Conservation (phyloP, 208 protist genomes). For the Acanthamoeba divionensis region DNA sequence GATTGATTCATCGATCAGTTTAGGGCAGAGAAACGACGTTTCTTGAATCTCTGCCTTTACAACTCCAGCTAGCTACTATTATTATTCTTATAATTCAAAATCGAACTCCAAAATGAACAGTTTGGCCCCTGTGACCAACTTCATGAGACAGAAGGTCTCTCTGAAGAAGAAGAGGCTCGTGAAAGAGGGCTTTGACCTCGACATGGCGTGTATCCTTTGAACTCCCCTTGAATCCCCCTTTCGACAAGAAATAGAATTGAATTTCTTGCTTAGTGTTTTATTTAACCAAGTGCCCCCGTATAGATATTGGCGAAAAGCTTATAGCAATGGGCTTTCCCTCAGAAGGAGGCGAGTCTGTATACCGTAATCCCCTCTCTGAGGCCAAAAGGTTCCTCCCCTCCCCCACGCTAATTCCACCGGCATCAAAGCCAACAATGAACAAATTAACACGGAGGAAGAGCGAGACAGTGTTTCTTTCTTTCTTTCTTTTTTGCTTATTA, state of each 20-base stretch:
- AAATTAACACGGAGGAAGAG: neutral
- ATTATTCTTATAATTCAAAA: too few species aligned
- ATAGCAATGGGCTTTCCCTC: neutral
- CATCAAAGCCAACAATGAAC: too few species aligned
- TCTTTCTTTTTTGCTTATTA: too few species aligned
- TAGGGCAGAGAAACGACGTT: too few species aligned
- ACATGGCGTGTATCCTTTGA: neutral
- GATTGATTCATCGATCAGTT: too few species aligned
- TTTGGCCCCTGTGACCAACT: too few species aligned
- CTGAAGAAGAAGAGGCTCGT: neutral
- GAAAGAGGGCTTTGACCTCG: conserved; percentile 27
- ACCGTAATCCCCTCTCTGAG: conserved; percentile 18
- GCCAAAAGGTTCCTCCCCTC: neutral
- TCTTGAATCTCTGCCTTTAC: too few species aligned
- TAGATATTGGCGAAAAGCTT: neutral
- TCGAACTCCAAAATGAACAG: too few species aligned
- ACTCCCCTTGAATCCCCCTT: neutral
- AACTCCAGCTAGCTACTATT: too few species aligned
- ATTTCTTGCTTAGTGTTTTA: neutral
- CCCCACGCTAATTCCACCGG: neutral
- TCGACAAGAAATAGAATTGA: neutral
- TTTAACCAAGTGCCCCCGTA: neutral
- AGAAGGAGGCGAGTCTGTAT: neutral
- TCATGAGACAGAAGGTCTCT: conserved; percentile 33
- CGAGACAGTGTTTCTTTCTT: neutral